Base-by-base conservation (phyloP, 257 asterid species). In the Fraxinus excelsior region DNA sequence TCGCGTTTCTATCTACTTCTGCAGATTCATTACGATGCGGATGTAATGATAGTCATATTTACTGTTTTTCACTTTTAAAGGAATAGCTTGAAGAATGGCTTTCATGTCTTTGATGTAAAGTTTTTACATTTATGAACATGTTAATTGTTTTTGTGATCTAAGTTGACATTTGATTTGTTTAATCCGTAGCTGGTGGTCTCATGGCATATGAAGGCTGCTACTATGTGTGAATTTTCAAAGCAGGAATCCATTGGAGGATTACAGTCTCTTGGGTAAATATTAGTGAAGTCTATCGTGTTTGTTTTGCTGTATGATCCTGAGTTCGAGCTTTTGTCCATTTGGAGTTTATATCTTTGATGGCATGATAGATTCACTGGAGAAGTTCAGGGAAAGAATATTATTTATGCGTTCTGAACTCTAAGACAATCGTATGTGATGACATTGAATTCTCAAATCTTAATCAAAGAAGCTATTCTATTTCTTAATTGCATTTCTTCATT, bases 191-290 rank as follows among this genome's bases (percentile, higher is more conserved):
- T 89, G 89, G 94, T 87, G 28, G 71, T 86, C 64, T 86, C 92
- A 65, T 88, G 89, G 90, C 98, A 94, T 83, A 94, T 94, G 97
- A 92, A 91, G 85, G 98, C 98, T 83, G 97, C 97, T 58, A 94
- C 98, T 25, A 94, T 94, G 98, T 94, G 98, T 84, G 98, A 94
- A 87, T 94, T 92, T 84, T 90, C 98, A 25, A 92, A 94, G 87
- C 97, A 90, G 83, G 98, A 94, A 78, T 87, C 92, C 76, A 82
- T 92, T 81, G 84, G 95, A 73, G 98, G 98, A 82, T 83, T 94
- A 67, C 97, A 91, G 86, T 84, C 98, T 21, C 93, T 96, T 56
- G 99, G 99, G 99, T 96, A 78, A 79, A 58, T 83, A 70, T 80
- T 67, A 44, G 53, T 70, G 68, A 53, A 80, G 32, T 18, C 64